These are phyloP conservation scores for Colletotrichum limetticola DNA, from an alignment of 2,329 filamentous ascomycete genomes.

Conservation along the genomic window DNA sequence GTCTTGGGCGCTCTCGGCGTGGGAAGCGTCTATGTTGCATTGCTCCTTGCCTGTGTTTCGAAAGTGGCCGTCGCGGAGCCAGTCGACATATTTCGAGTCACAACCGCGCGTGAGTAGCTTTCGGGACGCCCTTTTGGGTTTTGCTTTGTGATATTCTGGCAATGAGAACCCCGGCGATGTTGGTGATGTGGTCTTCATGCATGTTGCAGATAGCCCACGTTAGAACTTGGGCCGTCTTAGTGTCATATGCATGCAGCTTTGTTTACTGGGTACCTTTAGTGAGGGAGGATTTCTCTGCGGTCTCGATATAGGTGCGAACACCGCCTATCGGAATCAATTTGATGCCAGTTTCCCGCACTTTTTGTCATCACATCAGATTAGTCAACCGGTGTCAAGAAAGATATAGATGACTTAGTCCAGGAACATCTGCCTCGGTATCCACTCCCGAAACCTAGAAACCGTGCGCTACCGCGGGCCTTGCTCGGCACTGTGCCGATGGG, in stretches of 20 bases:
- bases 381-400: not conserved
- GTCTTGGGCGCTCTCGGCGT: not conserved
- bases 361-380: not conserved
- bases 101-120: not conserved
- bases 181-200: not conserved
- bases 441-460: slow-evolving; percentile 15
- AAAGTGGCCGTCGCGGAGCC: not conserved
- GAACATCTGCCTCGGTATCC: slow-evolving; percentile 1
- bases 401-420: not conserved
- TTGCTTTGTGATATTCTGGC: not conserved
- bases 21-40: not conserved
- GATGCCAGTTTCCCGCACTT: not conserved
- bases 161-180: not conserved
- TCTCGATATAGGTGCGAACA: not conserved
- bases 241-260: not conserved
- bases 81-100: not conserved
- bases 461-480: not conserved
- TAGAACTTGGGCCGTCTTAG: not conserved
- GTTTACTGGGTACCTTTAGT: too few relatives aligned
- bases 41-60: not conserved
- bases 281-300: too few relatives aligned
- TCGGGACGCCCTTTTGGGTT: not conserved
- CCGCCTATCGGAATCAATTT: not conserved
- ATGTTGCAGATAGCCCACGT: not conserved
- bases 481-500: slow-evolving; percentile 25